These are phyloP conservation scores for Cytospora mali DNA, from an alignment of 2,329 filamentous ascomycete genomes.

Conservation along the genomic window DNA sequence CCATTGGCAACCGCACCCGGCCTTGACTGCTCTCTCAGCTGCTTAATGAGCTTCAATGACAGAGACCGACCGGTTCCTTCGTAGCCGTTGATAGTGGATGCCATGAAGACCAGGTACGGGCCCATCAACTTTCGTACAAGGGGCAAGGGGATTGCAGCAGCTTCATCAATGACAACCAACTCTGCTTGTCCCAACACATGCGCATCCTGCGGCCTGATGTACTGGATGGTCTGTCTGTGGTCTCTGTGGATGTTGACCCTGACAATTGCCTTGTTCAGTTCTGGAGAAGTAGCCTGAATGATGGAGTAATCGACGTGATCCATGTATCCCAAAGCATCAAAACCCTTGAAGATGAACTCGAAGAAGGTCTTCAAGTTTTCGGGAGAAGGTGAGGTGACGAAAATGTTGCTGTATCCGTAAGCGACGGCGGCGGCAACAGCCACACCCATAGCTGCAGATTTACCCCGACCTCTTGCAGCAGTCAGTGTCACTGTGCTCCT, in stretches of 20 bases:
- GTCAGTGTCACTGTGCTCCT: slow-evolving; percentile 92
- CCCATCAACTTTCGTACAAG: slow-evolving; percentile 93
- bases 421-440: slow-evolving; percentile 92
- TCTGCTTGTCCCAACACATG: slow-evolving; percentile 95
- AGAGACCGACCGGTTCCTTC: slow-evolving; percentile 95
- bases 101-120: slow-evolving; percentile 98
- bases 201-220: slow-evolving; percentile 94
- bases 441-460: slow-evolving; percentile 93
- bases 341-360: slow-evolving; percentile 97
- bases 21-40: slow-evolving; percentile 89
- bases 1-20: slow-evolving; percentile 58
- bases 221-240: slow-evolving; percentile 97
- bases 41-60: slow-evolving; percentile 94
- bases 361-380: slow-evolving; percentile 99
- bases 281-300: slow-evolving; percentile 95
- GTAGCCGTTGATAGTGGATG: slow-evolving; percentile 98
- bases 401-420: slow-evolving; percentile 98
- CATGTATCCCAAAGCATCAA: slow-evolving; percentile 89
- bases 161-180: slow-evolving; percentile 94
- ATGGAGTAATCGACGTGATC: slow-evolving; percentile 98
- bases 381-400: slow-evolving; percentile 95
- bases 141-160: slow-evolving; percentile 91
- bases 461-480: slow-evolving; percentile 90
- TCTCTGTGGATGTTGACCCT: slow-evolving; percentile 93
- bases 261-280: slow-evolving; percentile 99